These are phyloP conservation scores for Solanum sejunctum DNA, from an alignment of 257 asterid genomes.

Conservation along the genomic window DNA sequence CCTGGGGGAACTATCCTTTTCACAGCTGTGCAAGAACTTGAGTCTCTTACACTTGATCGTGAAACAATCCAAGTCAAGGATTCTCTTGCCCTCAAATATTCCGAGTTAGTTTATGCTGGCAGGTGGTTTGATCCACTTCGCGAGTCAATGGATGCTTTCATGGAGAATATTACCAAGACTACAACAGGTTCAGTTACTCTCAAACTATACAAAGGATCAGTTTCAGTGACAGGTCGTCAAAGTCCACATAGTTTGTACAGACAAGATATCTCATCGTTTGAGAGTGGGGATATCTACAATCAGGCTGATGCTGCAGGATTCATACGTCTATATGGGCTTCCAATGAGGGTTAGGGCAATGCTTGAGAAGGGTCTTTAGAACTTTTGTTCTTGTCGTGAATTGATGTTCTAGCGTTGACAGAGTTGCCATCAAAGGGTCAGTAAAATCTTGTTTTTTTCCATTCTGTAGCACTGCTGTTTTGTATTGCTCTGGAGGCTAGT, in stretches of 20 bases:
- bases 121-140: constrained; percentile 95
- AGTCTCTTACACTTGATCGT: constrained; percentile 90
- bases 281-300: constrained; percentile 75
- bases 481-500: neutral
- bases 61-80: constrained; percentile 83
- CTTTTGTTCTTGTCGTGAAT: neutral
- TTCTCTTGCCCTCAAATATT: constrained; percentile 75
- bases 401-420: neutral
- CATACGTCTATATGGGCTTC: constrained; percentile 76
- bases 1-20: constrained; percentile 92
- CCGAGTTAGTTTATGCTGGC: constrained; percentile 80
- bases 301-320: constrained; percentile 97
- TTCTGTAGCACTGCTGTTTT: neutral
- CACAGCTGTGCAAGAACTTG: constrained; percentile 69
- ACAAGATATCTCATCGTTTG: constrained; percentile 84
- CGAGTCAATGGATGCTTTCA: constrained; percentile 83
- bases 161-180: constrained; percentile 76
- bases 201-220: constrained; percentile 78
- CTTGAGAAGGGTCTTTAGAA: constrained; percentile 57
- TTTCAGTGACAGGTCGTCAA: constrained; percentile 49
- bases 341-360: constrained; percentile 79
- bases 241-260: constrained; percentile 73
- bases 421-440: neutral
- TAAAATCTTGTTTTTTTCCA: neutral
- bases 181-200: constrained; percentile 74